These are phyloP conservation scores for Talaromyces wortmannii DNA, from an alignment of 495 filamentous ascomycete genomes.

Conservation along the genomic window DNA sequence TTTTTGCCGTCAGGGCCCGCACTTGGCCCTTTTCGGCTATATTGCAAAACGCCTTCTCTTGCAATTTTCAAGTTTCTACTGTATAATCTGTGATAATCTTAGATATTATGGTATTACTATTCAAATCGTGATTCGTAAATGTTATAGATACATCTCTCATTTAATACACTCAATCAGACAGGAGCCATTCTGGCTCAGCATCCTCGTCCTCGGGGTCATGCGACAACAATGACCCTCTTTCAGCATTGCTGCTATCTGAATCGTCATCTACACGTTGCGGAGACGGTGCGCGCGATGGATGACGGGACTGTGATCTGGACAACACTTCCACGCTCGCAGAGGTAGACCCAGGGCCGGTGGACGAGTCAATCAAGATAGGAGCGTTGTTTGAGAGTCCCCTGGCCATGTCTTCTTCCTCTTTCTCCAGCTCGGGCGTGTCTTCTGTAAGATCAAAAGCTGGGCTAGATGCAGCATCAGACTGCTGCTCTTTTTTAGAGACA, in stretches of 20 bases:
- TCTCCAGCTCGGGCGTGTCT: not conserved
- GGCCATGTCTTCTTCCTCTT: not conserved
- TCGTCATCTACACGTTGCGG: conserved; percentile 7
- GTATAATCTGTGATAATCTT: not conserved
- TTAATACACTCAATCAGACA: conserved; percentile 16
- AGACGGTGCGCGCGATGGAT: conserved; percentile 5
- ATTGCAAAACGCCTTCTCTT: not conserved
- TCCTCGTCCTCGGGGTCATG: conserved; percentile 65
- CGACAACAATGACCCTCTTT: conserved; percentile 42
- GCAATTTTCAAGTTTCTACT: not conserved
- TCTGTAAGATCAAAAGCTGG: conserved; percentile 6
- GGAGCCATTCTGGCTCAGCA: conserved; percentile 59
- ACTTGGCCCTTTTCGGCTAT: not conserved
- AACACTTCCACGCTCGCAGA: conserved; percentile 19
- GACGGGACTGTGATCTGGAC: conserved; percentile 13
- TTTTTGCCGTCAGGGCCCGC: not conserved
- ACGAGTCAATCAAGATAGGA: conserved; percentile 20
- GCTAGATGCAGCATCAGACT: not conserved
- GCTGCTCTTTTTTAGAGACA: conserved; percentile 4
- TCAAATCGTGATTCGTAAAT: not conserved
- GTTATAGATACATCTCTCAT: not conserved
- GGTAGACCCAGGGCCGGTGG: conserved; percentile 13
- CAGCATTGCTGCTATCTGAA: conserved; percentile 24
- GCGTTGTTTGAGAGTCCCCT: conserved; percentile 13
- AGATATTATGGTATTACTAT: too few relatives aligned